Base-by-base conservation (phyloP, 257 asterid species). In the Prunella vulgaris region DNA sequence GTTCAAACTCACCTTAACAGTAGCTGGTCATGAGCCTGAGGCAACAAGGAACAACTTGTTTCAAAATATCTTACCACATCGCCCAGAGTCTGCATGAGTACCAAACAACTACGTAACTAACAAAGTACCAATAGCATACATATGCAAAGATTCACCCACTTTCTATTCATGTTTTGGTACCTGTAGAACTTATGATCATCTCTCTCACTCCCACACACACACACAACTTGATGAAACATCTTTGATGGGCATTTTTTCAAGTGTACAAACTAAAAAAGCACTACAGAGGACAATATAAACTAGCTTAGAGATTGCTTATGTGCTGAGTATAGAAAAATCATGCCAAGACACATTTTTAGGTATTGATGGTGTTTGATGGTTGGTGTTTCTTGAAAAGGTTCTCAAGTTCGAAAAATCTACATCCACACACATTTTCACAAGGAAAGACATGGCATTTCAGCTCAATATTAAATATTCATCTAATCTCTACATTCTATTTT, bases 11-110 rank as follows among this genome's bases (percentile, higher is more conserved):
- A 93, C 98, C 98, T 88, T 80, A 93, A 74, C 25, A 88, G 64
- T 38, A 93, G 84, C 72, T 70, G 86, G 71, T 84, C 82, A 33
- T 88, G 77, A 61, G 96, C 88, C 65, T 60, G 89, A 52, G 98
- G 90, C 71, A 93, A 82, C 85, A 74, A 60, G 69, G 62, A 33
- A 59, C 95, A 88, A 63, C 87, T 74, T 74, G 86, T 82, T 25
- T 66, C 78, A 56, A 84, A 88, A 69, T 69, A 84, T 61, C 80
- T 79, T 64, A 90, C 75, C 75, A 90, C 67, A 52, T 93, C 97
- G 25, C 59, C 53, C 30, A 93, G 89, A 66, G 93, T 93, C 98
- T 93, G 90, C 84, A 70, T 13, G 20, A 63, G 68, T 12, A 69
- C 67, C 49, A n/a, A 44, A 69, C 28, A 72, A 38, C 68, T 51